These are phyloP conservation scores for Panaeolus cyanescens DNA, from an alignment of 768 basidiomycete species.

Conservation along the genomic window DNA sequence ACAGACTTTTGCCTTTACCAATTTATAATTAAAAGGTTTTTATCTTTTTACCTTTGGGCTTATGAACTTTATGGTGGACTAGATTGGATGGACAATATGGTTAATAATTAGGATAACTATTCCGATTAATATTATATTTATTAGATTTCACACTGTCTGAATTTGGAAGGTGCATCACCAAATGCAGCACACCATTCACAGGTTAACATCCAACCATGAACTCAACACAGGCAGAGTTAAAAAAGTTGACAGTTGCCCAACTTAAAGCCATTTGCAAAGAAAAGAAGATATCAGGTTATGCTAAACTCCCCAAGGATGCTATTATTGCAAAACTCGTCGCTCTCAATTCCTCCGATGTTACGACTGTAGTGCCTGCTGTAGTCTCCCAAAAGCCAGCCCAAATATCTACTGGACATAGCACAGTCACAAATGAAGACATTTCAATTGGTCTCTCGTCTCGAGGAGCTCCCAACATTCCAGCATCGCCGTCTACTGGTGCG, in stretches of 20 bases:
- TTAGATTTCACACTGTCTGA: no score
- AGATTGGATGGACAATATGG: not conserved
- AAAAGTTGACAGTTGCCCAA: slow-evolving; percentile 58
- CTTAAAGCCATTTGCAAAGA: slow-evolving; percentile 73
- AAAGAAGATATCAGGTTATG: slow-evolving; percentile 59
- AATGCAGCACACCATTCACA: not conserved
- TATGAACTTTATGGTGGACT: not conserved
- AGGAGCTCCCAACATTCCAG: no score
- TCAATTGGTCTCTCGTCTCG: no score
- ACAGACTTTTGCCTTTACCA: slow-evolving; percentile 74
- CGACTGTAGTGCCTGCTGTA: no score
- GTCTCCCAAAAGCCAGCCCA: no score
- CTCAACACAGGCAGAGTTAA: slow-evolving; percentile 27
- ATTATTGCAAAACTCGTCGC: slow-evolving; percentile 49
- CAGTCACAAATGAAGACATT: no score
- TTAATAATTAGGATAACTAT: no score
- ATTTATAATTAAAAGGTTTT: slow-evolving; percentile 57
- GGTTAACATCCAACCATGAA: not conserved
- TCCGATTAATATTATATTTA: no score
- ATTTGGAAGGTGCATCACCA: not conserved
- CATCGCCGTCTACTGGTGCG: no score
- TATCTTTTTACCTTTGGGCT: not conserved
- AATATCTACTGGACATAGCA: no score
- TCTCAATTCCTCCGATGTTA: no score
- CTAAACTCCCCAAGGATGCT: slow-evolving; percentile 61